Conservation (phyloP, 75 land plant genomes). For the Chamaecyparis obtusa region DNA sequence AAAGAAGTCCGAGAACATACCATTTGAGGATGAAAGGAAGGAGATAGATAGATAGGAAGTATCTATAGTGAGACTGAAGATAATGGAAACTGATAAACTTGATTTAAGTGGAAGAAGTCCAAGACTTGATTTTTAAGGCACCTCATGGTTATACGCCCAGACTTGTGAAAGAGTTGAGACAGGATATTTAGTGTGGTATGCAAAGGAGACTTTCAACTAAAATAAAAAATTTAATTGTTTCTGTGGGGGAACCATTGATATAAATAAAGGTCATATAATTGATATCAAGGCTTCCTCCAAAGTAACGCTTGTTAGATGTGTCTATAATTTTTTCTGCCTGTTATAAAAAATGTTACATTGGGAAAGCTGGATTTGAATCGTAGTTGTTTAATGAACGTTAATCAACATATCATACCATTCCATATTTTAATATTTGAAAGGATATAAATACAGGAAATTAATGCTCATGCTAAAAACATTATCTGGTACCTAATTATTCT, state of each 20-base stretch:
- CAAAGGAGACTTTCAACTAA: background rate
- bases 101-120: background rate
- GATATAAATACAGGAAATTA: background rate
- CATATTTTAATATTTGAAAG: background rate
- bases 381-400: background rate
- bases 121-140: background rate
- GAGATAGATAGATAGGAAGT: too few relatives aligned
- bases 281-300: background rate
- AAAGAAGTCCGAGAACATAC: too few relatives aligned
- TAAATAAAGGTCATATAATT: background rate
- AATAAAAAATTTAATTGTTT: background rate
- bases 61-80: too few relatives aligned
- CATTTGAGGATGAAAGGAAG: too few relatives aligned
- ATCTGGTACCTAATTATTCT: constrained; percentile 9
- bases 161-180: background rate
- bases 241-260: background rate
- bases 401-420: too few relatives aligned
- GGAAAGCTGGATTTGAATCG: background rate
- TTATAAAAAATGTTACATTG: background rate
- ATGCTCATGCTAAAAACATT: background rate
- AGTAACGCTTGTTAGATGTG: background rate
- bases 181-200: background rate
- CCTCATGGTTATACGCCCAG: background rate
- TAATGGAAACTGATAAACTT: background rate
- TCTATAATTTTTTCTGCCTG: background rate